Conservation (phyloP, 2,329 filamentous ascomycete species). For the Fusarium bulbicola region DNA sequence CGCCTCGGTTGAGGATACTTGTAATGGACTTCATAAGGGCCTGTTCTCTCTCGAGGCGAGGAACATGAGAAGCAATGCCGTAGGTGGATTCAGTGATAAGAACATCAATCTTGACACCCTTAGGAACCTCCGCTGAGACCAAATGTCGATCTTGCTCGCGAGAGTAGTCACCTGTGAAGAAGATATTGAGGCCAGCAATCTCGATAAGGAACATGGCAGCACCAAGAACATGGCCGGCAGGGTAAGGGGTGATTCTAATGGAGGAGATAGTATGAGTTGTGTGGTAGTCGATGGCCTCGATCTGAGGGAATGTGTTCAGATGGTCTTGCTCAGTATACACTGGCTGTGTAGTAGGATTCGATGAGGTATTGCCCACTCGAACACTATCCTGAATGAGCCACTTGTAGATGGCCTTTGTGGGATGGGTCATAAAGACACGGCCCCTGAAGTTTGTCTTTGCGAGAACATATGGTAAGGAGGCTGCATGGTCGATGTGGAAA, state of each 20-base stretch:
- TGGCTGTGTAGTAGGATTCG: slow-evolving; percentile 72
- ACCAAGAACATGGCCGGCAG: slow-evolving; percentile 95
- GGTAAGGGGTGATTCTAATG: slow-evolving; percentile 95
- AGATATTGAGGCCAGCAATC: slow-evolving; percentile 94
- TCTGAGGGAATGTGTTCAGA: slow-evolving; percentile 89
- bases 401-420: slow-evolving; percentile 99
- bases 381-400: slow-evolving; percentile 99
- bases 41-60: slow-evolving; percentile 88
- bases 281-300: slow-evolving; percentile 98
- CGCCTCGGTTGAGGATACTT: slow-evolving; percentile 87
- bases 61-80: slow-evolving; percentile 92
- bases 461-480: slow-evolving; percentile 95
- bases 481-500: slow-evolving; percentile 99
- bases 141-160: slow-evolving; percentile 95
- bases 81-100: slow-evolving; percentile 98
- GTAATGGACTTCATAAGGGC: slow-evolving; percentile 97
- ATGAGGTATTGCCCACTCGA: slow-evolving; percentile 79
- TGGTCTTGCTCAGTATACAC: slow-evolving; percentile 97
- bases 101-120: slow-evolving; percentile 90
- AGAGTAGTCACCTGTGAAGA: slow-evolving; percentile 98
- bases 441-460: slow-evolving; percentile 98
- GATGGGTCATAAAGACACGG: slow-evolving; percentile 98
- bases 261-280: slow-evolving; percentile 97
- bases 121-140: slow-evolving; percentile 90
- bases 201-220: slow-evolving; percentile 99